Base-by-base conservation (phyloP, 1,139 yeast species). In the Yamadazyma conglobata region DNA sequence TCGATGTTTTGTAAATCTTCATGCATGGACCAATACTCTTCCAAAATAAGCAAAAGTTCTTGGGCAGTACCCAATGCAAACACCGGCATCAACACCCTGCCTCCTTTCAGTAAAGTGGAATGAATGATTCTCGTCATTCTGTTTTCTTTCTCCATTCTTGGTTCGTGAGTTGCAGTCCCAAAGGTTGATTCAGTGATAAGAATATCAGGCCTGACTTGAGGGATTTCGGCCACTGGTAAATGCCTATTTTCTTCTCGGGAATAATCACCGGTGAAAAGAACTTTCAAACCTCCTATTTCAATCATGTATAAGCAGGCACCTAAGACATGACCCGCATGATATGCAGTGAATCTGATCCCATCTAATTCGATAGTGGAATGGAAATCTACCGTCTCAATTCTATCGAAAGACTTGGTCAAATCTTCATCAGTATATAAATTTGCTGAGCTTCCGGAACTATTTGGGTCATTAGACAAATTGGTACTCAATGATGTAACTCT, bases 231-330 rank as follows among this genome's bases (percentile, higher is more conserved):
- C 5, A 89, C 79, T 49, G 88, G 91, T 49, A 91, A 73, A 63
- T 91, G 99, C 42, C 99, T 77, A 52, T 89, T 95, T 49, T 87
- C 89, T 54, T 89, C 98, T 46, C 98, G 70, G 3, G 97, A 88
- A 50, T 86, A 91, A 55, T 91, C 99, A 31, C 99, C 99, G 0
- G 99, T 91, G 54, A 89, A 91, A 32, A 93, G 59, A 2, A 88
- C 71, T 45, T 87, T 85, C 39, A 91, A 65, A 0, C 97, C 97
- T 6, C 96, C 96, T 47, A 93, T 83, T 55, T 91, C 99, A 29
- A 91, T 76, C 44, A 91, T 80, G 54, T 82, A 91, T 97, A 91
- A 91, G 21, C 98, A 96, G 10, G 98, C 97, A 31, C 99, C 99
- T 30, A 91, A 67, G 12, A 91, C 99, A 69, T 91, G 99, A 10